Evolutionary conservation across 257 asterid genomes (phyloP).

Genomic region (Parsonsia alboflavescens): DNA sequence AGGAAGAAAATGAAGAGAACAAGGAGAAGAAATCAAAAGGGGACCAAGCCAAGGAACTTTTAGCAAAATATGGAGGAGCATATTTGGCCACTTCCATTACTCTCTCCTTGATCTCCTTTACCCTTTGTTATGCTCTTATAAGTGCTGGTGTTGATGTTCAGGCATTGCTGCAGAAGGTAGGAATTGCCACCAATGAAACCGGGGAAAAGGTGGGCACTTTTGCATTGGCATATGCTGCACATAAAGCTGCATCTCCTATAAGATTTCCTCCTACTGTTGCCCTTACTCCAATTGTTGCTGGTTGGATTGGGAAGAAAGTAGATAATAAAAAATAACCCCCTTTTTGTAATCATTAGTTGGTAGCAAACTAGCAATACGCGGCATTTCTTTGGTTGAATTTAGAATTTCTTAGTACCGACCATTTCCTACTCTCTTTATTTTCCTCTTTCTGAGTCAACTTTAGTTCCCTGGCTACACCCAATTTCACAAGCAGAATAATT

Average conservation of each 20-base stretch:
- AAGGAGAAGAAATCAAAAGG: constrained; percentile 64
- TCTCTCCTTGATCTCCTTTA: constrained; percentile 80
- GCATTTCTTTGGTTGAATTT: neutral
- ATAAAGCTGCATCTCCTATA: constrained; percentile 97
- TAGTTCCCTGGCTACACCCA: neutral
- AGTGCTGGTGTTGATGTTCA: constrained; percentile 83
- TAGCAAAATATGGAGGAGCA: constrained; percentile 93
- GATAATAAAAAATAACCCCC: constrained; percentile 46
- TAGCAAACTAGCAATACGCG: neutral
- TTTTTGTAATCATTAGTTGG: neutral
- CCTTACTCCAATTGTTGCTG: constrained; percentile 83
- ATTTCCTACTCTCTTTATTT: neutral
- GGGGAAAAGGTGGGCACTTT: constrained; percentile 95
- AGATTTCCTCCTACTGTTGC: constrained; percentile 97
- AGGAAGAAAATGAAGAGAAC: constrained; percentile 33
- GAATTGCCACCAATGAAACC: constrained; percentile 57
- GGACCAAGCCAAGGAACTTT: constrained; percentile 79
- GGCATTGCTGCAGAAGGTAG: constrained; percentile 52
- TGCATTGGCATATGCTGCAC: constrained; percentile 96
- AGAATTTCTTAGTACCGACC: neutral
- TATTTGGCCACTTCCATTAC: constrained; percentile 91
- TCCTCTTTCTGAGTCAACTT: no score
- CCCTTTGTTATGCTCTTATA: constrained; percentile 70
- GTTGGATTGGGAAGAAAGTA: constrained; percentile 87
- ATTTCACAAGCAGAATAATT: no score